These are phyloP conservation scores for Phytophthora cryptogea DNA, from an alignment of 352 stramenopile genomes.

Conservation along the genomic window DNA sequence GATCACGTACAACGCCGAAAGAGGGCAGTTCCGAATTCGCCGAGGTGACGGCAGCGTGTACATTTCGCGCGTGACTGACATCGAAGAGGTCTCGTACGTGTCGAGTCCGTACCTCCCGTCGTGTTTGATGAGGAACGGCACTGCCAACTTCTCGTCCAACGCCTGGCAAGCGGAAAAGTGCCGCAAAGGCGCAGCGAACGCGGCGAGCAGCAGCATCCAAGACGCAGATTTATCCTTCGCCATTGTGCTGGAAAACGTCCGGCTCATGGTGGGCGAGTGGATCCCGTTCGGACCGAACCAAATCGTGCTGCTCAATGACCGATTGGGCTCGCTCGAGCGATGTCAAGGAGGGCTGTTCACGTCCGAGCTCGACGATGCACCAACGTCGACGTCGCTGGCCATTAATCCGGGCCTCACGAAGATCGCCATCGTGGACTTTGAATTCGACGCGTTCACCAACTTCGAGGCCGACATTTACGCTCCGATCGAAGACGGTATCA, in stretches of 20 bases:
- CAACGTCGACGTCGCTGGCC: slow-evolving; percentile 79
- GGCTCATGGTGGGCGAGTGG: slow-evolving; percentile 97
- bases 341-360: slow-evolving; percentile 97
- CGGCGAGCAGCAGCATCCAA: slow-evolving; percentile 62
- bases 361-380: slow-evolving; percentile 90
- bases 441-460: slow-evolving; percentile 97
- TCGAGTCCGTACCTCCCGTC: slow-evolving; percentile 96
- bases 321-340: slow-evolving; percentile 94
- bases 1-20: slow-evolving; percentile 90
- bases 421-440: slow-evolving; percentile 98
- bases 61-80: slow-evolving; percentile 94
- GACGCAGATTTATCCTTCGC: slow-evolving; percentile 95
- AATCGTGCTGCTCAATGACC: slow-evolving; percentile 97
- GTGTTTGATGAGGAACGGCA: slow-evolving; percentile 93
- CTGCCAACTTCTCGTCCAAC: slow-evolving; percentile 93
- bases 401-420: slow-evolving; percentile 92
- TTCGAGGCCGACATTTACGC: slow-evolving; percentile 98
- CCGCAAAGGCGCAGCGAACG: slow-evolving; percentile 71
- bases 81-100: slow-evolving; percentile 97
- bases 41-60: slow-evolving; percentile 85
- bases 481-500: slow-evolving; percentile 90
- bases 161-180: slow-evolving; percentile 90
- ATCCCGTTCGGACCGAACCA: slow-evolving; percentile 98
- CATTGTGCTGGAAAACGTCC: slow-evolving; percentile 96
- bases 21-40: slow-evolving; percentile 90